These are phyloP conservation scores for Viola pubescens DNA, from an alignment of 441 rosid genomes.

Conservation along the genomic window DNA sequence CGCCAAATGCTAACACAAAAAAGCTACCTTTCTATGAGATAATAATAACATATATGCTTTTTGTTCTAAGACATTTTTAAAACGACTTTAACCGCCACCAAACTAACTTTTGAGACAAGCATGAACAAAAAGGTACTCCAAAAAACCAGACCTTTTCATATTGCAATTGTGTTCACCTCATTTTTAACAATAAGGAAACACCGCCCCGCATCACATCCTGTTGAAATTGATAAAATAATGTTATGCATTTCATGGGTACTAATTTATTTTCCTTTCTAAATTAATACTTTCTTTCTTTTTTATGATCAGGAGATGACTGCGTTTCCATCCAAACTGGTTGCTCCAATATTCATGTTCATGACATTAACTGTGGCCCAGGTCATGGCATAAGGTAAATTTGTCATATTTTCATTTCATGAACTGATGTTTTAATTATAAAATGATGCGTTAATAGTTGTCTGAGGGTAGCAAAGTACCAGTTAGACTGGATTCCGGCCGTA, in stretches of 20 bases:
- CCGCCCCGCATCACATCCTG: not conserved
- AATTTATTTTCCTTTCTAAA: not conserved
- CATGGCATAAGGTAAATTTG: conserved; percentile 72
- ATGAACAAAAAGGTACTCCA: conserved; percentile 23
- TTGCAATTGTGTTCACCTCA: conserved; percentile 1
- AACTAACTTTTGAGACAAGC: conserved; percentile 38
- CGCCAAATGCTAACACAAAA: not conserved
- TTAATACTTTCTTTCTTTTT: not conserved
- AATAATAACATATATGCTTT: conserved; percentile 2
- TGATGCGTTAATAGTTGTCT: no score
- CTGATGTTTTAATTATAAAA: no score
- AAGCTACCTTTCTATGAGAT: conserved; percentile 12
- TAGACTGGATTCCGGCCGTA: no score
- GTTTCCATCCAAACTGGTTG: conserved; percentile 84
- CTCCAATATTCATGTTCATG: conserved; percentile 66
- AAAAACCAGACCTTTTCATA: conserved; percentile 16
- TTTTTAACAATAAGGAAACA: conserved; percentile 2
- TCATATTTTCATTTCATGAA: not conserved
- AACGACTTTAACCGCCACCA: conserved; percentile 32
- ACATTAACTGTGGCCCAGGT: conserved; percentile 76
- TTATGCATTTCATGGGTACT: not conserved
- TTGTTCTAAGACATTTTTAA: conserved; percentile 15
- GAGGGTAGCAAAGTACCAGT: no score
- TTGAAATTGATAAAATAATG: not conserved
- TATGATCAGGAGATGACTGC: conserved; percentile 72